Conservation (phyloP, 2,329 filamentous ascomycete genomes). For the Alternaria brassicae region DNA sequence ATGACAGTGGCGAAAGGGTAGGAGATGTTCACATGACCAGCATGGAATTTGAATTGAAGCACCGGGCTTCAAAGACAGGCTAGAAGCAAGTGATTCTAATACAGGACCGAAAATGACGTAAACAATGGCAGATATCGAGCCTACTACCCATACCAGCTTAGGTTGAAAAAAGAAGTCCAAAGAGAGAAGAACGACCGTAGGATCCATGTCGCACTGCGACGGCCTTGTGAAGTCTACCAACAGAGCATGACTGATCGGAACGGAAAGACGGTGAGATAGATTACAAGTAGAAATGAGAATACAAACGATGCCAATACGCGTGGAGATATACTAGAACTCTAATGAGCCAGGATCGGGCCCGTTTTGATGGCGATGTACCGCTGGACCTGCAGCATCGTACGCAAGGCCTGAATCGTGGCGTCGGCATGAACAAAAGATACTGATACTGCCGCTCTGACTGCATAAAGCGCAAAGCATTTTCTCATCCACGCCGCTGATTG, state of each 20-base stretch:
- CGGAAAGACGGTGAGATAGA: background rate
- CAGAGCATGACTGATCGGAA: background rate
- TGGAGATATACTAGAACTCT: background rate
- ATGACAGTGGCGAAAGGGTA: background rate
- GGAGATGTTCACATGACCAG: background rate
- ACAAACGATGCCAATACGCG: background rate
- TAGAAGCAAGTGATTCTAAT: background rate
- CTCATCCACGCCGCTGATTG: conserved; percentile 28
- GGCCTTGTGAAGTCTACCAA: background rate
- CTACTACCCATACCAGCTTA: background rate
- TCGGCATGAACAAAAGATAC: conserved; percentile 31
- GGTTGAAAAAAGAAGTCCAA: background rate
- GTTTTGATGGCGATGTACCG: conserved; percentile 28
- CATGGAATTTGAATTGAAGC: background rate
- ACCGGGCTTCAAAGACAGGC: background rate
- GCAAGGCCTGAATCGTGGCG: conserved; percentile 31
- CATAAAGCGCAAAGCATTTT: conserved; percentile 42
- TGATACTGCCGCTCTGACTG: conserved; percentile 29
- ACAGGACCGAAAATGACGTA: background rate
- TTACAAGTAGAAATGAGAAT: background rate
- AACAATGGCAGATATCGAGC: background rate
- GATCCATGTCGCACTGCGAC: background rate
- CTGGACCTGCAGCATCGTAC: conserved; percentile 38
- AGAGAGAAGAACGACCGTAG: background rate
- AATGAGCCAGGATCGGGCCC: background rate